Evolutionary conservation across 2,329 filamentous ascomycete species (phyloP), one percentile per base, ranked within the genome.

Genomic region (Cordyceps tenuipes): DNA sequence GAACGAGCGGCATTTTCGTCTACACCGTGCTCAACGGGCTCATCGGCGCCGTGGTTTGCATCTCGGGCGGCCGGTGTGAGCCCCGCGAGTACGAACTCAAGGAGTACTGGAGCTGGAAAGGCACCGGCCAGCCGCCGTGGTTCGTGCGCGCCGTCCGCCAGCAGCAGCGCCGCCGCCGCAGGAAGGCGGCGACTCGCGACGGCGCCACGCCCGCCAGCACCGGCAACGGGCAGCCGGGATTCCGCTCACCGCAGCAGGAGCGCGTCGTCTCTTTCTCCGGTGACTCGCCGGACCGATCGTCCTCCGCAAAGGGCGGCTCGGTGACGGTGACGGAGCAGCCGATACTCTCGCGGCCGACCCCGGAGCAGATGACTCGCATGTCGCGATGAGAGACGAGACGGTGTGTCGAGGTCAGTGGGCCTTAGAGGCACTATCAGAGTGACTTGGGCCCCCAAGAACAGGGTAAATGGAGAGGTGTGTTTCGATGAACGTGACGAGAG

Each of bases 21-120:
- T 74, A 83, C 72, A 64, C 80, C 63, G 62, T 78, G 63, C 67
- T 85, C 76, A 74, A 82, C 71, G 68, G 72, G 3, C 68, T 78
- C 41, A 76, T 82, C 49, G 78, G 74, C 51, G 59, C 77, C 9
- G 69, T 79, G 6, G 75, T 82, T 57, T 72, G 70, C 44, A 55
- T 75, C 29, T 79, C 77, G 1, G 66, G 75, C 1, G 76, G 77
- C 4, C 67, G 70, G 4, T 64, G 79, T 26, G 74, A 79, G 66
- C 79, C 80, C 4, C 73, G 74, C 23, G 77, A 82, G 63, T 82
- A 82, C 63, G 78, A 82, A 46, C 70, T 79, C 63, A 82, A 82
- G 63, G 79, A 82, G 60, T 82, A 81, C 65, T 82, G 80, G 80
- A 77, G 79, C 1, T 81, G 77, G 79, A 77, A 76, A 63, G 77